Base-by-base conservation (phyloP, 2,329 filamentous ascomycete species). In the Elsinoe fawcettii region DNA sequence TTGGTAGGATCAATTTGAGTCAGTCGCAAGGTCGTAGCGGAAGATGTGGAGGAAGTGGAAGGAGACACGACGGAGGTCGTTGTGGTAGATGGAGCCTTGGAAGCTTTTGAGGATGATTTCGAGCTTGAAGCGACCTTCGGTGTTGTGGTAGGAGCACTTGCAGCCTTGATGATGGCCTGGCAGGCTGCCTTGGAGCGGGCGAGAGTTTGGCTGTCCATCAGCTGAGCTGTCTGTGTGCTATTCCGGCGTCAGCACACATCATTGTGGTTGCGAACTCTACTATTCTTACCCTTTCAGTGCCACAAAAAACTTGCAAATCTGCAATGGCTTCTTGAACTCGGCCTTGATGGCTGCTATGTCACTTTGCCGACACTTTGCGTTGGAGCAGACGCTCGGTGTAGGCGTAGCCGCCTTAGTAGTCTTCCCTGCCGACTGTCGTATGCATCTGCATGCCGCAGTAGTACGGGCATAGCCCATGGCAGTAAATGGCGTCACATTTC, bases 271-370 rank as follows among this genome's bases (percentile, higher is more conserved):
- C 20, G 11, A 9, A 12, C 6, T 3, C 12, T 14, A 9, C 22
- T 27, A 4, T 7, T 5, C 49, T 37, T 37, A 53, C 49, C 49
- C 49, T 12, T 36, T 36, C 32, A 53, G 20, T 27, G 30, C 49
- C 11, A 39, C 22, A n/a, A 53, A 37, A 12, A 53, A 53, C 49
- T 53, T 36, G 49, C 49, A 53, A 5, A 53, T 34, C 32, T n/a
- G 20, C n/a, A 37, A 6, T 11, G 49, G 32, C 16, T 53, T 53
- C 25, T 53, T 53, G 11, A 18, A 53, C 12, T 37, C 30, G 6
- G 16, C 20, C n/a, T 53, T 53, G 49, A 53, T 39, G 3, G 49
- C 30, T 12, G 49, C 32, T 14, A 53, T 20, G 25, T 53, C 49
- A 25, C 39, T 39, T 12, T 30, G 11, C 20, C 25, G 14, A 14